Conservation (phyloP, 1,284 basidiomycete species). For the Malassezia psittaci region DNA sequence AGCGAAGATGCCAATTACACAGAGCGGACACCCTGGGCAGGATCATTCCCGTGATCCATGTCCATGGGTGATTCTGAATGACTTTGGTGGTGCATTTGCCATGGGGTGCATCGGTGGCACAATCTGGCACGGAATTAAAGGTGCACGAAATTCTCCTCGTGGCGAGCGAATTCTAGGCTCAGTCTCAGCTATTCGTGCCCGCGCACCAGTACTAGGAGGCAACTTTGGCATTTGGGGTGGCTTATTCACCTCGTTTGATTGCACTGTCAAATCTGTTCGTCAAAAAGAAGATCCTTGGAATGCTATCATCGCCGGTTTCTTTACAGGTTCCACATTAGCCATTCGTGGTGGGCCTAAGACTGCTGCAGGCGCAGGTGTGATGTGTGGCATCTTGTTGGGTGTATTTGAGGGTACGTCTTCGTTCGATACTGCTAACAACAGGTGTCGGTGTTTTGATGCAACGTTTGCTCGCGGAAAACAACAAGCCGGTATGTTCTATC, state of each 20-base stretch:
- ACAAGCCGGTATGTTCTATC: conserved; percentile 42
- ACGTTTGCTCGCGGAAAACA: conserved; percentile 70
- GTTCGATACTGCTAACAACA: conserved; percentile 50
- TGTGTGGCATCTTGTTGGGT: conserved; percentile 89
- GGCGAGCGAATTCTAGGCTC: conserved; percentile 90
- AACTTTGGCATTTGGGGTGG: conserved; percentile 95
- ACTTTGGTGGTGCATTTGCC: conserved; percentile 82
- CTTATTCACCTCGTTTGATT: conserved; percentile 75
- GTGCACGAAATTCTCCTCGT: conserved; percentile 86
- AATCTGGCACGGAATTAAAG: conserved; percentile 99
- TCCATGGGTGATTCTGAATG: conserved; percentile 96
- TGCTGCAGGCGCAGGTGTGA: conserved; percentile 78
- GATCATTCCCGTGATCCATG: conserved; percentile 50
- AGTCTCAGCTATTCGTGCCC: conserved; percentile 90
- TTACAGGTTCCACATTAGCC: conserved; percentile 93
- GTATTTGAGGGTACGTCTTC: conserved; percentile 56
- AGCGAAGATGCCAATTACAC: conserved; percentile 18
- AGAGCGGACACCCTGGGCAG: conserved; percentile 16
- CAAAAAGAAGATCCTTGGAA: conserved; percentile 99
- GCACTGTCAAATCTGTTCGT: conserved; percentile 82
- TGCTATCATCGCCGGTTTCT: conserved; percentile 92
- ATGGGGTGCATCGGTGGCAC: conserved; percentile 93
- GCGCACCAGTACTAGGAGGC: conserved; percentile 92
- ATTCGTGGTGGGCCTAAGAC: conserved; percentile 88
- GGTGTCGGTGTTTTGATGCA: conserved; percentile 81